Evolutionary conservation across 208 protist species (phyloP), one percentile per base, ranked within the genome.

Genomic region (Leptomonas seymouri): DNA sequence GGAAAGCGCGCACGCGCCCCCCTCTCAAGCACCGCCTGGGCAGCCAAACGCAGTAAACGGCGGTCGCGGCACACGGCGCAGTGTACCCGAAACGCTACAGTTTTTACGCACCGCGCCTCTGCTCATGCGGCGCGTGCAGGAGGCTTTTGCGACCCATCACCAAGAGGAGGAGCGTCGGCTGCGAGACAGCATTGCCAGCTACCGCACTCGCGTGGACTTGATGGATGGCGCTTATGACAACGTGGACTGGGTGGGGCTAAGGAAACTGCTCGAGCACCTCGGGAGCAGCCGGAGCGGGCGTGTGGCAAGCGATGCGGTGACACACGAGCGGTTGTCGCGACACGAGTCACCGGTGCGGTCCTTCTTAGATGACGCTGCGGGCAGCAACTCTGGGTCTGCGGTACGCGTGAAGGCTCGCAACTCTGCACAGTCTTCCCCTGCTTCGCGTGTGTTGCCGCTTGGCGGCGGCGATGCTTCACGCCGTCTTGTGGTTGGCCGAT

Each of bases 141-240:
- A 55, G 21, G 54, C 41, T 36, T 71, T 80, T 31, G 64, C 30
- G 50, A 46, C 39, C 28, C 63, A 62, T 12, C 55, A 64, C 57
- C 48, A 71, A 28, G 58, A 49, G 27, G 71, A 77, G 64, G 71
- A 77, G 58, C 59, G 64, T 42, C 71, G 58, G 16, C 64, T 77
- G 64, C 63, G 58, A 21, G 71, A 71, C 23, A 58, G 56, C 41
- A 44, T 77, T 18, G 51, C 36, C 16, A 39, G 39, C 42, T 77
- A 71, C 64, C 57, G 48, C 30, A 44, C 48, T 2, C 36, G 28
- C n/a, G 30, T 30, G 18, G 34, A 58, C 31, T 15, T 41, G 23
- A 55, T 11, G 18, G 63, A 70, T 5, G 48, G 31, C 3, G 8
- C 58, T 7, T 66, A 75, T 36, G 42, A 49, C 20, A 27, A 69